phyloP scores from a whole-genome alignment of 352 stramenopile species.

The Globisporangium abappressorium region DNA sequence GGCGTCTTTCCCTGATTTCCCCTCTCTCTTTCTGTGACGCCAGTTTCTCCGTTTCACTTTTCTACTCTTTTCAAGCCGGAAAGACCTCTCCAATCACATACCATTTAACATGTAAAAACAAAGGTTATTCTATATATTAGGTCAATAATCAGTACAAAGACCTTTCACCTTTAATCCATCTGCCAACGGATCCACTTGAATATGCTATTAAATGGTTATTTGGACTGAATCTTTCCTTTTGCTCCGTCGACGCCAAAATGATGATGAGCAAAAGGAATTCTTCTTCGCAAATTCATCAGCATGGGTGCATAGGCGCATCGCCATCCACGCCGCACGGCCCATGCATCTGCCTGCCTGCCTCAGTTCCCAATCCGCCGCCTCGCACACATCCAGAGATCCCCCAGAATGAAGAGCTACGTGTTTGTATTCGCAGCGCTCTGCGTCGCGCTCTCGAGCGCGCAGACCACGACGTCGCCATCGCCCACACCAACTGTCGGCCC shows the following conservation, averaged over 20 bases:
- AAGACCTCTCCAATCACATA: background rate
- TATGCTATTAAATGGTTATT: background rate
- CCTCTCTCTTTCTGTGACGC: slow-evolving; percentile 4
- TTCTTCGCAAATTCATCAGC: background rate
- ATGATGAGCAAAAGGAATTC: background rate
- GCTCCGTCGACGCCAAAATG: background rate
- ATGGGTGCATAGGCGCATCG: background rate
- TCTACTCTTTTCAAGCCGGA: background rate
- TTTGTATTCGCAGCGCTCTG: slow-evolving; percentile 8
- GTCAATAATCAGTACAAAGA: background rate
- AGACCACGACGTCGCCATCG: slow-evolving; percentile 4
- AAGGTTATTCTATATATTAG: background rate
- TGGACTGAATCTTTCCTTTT: background rate
- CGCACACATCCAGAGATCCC: background rate
- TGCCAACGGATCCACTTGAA: background rate
- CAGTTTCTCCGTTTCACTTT: background rate
- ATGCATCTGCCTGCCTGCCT: background rate
- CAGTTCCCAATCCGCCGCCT: slow-evolving; percentile 4
- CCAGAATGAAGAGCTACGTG: slow-evolving; percentile 14
- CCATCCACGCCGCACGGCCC: background rate
- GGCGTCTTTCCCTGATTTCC: background rate
- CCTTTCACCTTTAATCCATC: background rate
- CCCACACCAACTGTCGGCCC: slow-evolving; percentile 7
- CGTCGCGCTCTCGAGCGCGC: slow-evolving; percentile 8
- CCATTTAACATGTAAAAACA: background rate